These are phyloP conservation scores for Lactifluus echinatus DNA, from an alignment of 768 basidiomycete species.

Conservation along the genomic window DNA sequence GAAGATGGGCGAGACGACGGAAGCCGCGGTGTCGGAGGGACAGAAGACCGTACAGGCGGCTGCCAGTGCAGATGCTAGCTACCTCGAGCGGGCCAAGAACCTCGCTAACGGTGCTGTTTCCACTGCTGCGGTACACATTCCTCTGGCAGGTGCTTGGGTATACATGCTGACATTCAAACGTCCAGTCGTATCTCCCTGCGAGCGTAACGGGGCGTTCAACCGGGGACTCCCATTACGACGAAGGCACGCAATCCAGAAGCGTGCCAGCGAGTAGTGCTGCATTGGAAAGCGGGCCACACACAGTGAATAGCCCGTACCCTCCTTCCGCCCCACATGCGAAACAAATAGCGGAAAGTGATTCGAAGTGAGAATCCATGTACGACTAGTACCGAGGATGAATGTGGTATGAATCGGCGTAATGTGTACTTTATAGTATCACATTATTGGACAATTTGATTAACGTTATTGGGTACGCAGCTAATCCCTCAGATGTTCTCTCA, in stretches of 20 bases:
- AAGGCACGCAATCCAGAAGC: not conserved
- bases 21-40: constrained; percentile 50
- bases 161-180: not conserved
- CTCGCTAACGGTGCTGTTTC: constrained; percentile 36
- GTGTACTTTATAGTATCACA: not conserved
- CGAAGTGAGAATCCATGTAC: not conserved
- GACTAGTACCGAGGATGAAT: not conserved
- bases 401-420: not conserved
- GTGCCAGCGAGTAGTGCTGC: not conserved
- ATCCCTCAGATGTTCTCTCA: not conserved
- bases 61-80: constrained; percentile 38
- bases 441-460: not conserved
- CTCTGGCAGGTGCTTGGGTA: not conserved
- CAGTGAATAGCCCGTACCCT: constrained; percentile 1
- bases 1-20: constrained; percentile 31
- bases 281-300: constrained; percentile 2
- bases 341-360: constrained; percentile 3
- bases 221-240: constrained; percentile 19
- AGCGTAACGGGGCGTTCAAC: constrained; percentile 16
- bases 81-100: constrained; percentile 48
- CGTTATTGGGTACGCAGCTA: not conserved
- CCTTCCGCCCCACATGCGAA: not conserved
- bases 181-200: constrained; percentile 16
- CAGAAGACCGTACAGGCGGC: constrained; percentile 40
- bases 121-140: constrained; percentile 35